Evolutionary conservation across 106 monocot genomes (phyloP).

Genomic region (Agapanthus africanus): DNA sequence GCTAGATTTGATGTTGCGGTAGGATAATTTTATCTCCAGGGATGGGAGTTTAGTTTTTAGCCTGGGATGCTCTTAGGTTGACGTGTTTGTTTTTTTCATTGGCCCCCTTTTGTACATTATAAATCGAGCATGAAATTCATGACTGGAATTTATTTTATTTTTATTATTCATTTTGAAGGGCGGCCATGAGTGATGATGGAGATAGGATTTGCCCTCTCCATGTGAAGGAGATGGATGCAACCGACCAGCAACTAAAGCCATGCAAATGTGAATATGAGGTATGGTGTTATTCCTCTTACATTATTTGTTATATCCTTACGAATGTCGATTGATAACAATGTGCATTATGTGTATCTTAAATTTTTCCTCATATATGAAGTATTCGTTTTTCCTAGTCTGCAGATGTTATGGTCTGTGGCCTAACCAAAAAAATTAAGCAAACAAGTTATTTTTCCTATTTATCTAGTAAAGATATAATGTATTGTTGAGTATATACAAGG

Average conservation of each 20-base stretch:
- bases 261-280: slow-evolving; percentile 95
- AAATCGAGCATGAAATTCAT: too few species aligned
- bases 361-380: too few species aligned
- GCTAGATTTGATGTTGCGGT: too few species aligned
- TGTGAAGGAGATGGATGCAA: slow-evolving; percentile 84
- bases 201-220: slow-evolving; percentile 76
- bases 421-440: too few species aligned
- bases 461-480: neutral
- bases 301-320: neutral
- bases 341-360: neutral
- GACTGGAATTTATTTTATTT: neutral
- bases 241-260: slow-evolving; percentile 86
- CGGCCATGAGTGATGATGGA: slow-evolving; percentile 75
- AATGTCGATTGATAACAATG: neutral
- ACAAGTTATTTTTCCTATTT: neutral
- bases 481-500: neutral
- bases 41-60: too few species aligned
- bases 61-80: too few species aligned
- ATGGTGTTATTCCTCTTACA: neutral
- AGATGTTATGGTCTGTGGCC: too few species aligned
- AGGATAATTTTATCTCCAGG: too few species aligned
- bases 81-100: too few species aligned
- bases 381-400: too few species aligned
- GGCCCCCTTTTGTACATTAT: too few species aligned
- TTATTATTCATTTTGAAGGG: slow-evolving; percentile 17